Evolutionary conservation across 2,329 filamentous ascomycete genomes (phyloP).

Genomic region (Fusarium cicatricum): DNA sequence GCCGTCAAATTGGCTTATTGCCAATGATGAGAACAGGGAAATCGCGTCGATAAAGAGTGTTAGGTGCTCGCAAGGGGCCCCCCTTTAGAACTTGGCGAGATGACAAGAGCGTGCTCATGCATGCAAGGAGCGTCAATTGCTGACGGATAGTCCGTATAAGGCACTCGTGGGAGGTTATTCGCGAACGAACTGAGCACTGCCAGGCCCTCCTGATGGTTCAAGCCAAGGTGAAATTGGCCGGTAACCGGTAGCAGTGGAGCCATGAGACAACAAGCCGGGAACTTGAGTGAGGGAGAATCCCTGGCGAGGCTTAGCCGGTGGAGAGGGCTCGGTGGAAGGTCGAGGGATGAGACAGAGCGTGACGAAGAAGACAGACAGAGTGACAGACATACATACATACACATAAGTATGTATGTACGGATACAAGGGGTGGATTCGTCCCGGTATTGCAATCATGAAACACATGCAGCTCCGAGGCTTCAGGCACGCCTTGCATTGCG

Average conservation of each 20-base stretch:
- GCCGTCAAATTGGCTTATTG: slow-evolving; percentile 35
- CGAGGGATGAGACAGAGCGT: slow-evolving; percentile 22
- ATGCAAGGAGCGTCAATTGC: slow-evolving; percentile 23
- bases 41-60: slow-evolving; percentile 21
- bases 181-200: slow-evolving; percentile 23
- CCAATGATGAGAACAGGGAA: slow-evolving; percentile 29
- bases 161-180: slow-evolving; percentile 21
- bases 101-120: slow-evolving; percentile 22
- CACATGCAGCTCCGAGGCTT: slow-evolving; percentile 18
- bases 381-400: not conserved
- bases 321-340: slow-evolving; percentile 15
- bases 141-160: not conserved
- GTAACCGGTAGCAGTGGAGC: slow-evolving; percentile 32
- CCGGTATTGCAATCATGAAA: slow-evolving; percentile 7
- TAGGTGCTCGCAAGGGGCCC: not conserved
- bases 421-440: slow-evolving; percentile 1
- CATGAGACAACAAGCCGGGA: slow-evolving; percentile 30
- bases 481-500: slow-evolving; percentile 8
- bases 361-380: slow-evolving; percentile 9
- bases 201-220: slow-evolving; percentile 20
- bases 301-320: slow-evolving; percentile 37
- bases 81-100: slow-evolving; percentile 29
- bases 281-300: slow-evolving; percentile 34
- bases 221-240: slow-evolving; percentile 33
- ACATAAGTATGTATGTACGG: too few species aligned